Percentiles rank a stretch among this genome's conserved stretches.
Conservation (phyloP, 371 early-diverging fungal species). For the Rhizopus sp. region DNA sequence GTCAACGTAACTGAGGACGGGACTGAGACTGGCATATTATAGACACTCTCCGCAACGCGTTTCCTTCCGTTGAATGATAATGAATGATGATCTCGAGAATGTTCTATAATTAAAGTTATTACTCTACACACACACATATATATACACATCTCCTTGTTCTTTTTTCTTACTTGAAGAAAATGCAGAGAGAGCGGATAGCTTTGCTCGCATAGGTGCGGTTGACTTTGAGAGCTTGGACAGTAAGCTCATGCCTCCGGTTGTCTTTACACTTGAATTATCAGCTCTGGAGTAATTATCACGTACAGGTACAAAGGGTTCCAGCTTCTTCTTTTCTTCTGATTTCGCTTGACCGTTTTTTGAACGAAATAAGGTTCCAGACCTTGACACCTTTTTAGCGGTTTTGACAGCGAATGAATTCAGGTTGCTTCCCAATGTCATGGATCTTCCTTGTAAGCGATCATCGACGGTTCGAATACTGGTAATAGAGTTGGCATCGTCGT, state of each 20-base stretch:
- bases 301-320: conserved; percentile 25
- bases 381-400: conserved; percentile 28
- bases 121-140: not conserved
- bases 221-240: conserved; percentile 33
- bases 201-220: conserved; percentile 37
- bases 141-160: not conserved
- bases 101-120: conserved; percentile 6
- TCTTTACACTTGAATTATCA: conserved; percentile 21
- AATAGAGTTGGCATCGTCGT: conserved; percentile 23
- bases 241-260: conserved; percentile 25
- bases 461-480: conserved; percentile 24
- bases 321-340: conserved; percentile 11
- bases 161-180: conserved; percentile 5
- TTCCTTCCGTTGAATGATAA: conserved; percentile 33
- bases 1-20: conserved; percentile 7
- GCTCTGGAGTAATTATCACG: conserved; percentile 13
- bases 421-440: conserved; percentile 14
- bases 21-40: conserved; percentile 36
- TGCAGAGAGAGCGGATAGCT: conserved; percentile 24
- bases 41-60: conserved; percentile 44
- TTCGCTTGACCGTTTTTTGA: conserved; percentile 5
- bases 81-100: conserved; percentile 18
- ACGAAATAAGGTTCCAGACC: conserved; percentile 28
- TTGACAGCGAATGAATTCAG: conserved; percentile 25
- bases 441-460: conserved; percentile 23